Evolutionary conservation across 2,329 filamentous ascomycete genomes (phyloP), one percentile per base, ranked within the genome.

Genomic region (Fusarium sacchari): DNA sequence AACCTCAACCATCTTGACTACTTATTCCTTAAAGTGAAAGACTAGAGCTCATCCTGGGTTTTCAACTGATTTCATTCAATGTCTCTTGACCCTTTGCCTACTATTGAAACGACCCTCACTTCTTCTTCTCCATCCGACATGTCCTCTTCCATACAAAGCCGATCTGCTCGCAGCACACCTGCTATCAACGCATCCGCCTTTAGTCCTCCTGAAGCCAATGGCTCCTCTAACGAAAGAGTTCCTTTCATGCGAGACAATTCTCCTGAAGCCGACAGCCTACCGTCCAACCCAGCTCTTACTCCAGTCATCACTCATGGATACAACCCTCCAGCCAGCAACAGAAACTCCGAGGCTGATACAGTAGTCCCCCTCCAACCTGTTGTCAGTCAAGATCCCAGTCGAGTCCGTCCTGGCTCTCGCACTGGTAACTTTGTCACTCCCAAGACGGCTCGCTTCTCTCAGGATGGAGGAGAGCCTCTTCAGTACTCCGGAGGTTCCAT

Each of bases 111-210:
- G 22, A 67, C 65, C 39, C 64, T 75, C n/a, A 71, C 56, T 57
- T 53, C 61, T 34, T 58, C 65, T 60, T 47, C 44, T 55, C 39
- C 62, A 28, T 59, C 69, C 53, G 66, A 64, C 52, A 78, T 78
- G 75, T 70, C 74, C n/a, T 67, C 76, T 30, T 60, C 74, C 12
- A 64, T 62, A 28, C 66, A 55, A 36, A 66, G 26, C 42, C 76
- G 76, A 44, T 78, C 75, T 50, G 64, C 76, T 64, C 76, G 72
- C 62, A 78, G 76, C 42, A 78, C 76, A 34, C 75, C 76, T 37
- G 75, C 73, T 49, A 56, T 52, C 26, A 74, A 70, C 42, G 49
- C 60, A 17, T 64, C 69, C 4, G 64, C 69, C 34, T 78, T 72
- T 14, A 71, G 28, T 40, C 73, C 76, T 34, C 76, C 76, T 36